Base-by-base conservation (phyloP, 106 monocot genomes). In the Phalaenopsis aphrodite region DNA sequence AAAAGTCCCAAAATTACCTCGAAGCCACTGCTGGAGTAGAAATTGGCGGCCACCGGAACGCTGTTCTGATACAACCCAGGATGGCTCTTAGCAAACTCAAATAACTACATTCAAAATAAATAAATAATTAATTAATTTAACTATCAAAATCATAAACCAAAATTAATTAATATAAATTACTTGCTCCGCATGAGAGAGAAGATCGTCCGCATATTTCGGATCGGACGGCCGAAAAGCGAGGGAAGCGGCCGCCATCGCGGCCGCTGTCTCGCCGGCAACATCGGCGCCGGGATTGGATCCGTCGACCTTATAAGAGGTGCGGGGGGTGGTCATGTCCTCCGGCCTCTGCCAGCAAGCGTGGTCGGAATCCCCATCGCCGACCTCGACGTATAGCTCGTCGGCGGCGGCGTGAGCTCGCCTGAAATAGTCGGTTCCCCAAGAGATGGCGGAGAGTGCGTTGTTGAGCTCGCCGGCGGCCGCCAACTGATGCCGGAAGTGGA, bases 391-490 rank as follows among this genome's bases (percentile, higher is more conserved):
- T 55, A 91, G 80, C 45, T 67, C 80, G 15, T 84, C 76, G 10
- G 87, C 77, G 11, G 24, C 4, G 41, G 74, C 42, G 61, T 93
- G 91, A 3, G 91, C 90, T 64, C 84, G 82, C 48, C 88, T 43
- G 5, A 95, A 42, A 84, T 93, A 95, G 80, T 95, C 89, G 2
- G 93, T 84, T 11, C 93, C 93, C 95, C 95, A 95, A 15, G 77
- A 77, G 24, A 93, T 66, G 49, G 93, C 91, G 21, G 42, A 75
- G 30, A 85, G 55, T 0, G 89, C 86, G 48, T 95, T 86, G 1
- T 7, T 8, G 19, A 95, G 83, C 84, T 95, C 95, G 0, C 73
- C 76, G 37, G 67, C 75, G 0, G 83, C 76, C 2, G 37, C 15
- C 0, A 95, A 80, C 19, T 86, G 17, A 4, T 1, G 0, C 1